Evolutionary conservation across 305 asterid genomes (phyloP).

Genomic region (Ajuga reptans): DNA sequence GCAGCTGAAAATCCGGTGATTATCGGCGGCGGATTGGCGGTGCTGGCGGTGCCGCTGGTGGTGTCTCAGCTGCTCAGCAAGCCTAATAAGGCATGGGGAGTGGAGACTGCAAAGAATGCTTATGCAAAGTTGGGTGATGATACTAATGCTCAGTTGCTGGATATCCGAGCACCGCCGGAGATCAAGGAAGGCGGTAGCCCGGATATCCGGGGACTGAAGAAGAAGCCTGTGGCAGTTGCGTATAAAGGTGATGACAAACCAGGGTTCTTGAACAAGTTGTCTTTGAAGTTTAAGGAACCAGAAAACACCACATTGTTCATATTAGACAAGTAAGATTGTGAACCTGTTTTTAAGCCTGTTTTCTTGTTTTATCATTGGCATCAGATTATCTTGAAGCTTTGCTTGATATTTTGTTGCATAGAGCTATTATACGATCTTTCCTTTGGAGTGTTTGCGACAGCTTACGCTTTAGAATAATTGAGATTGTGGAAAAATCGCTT

Average conservation of each 20-base stretch:
- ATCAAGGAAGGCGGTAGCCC: constrained; percentile 60
- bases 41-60: constrained; percentile 58
- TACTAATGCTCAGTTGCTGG: constrained; percentile 57
- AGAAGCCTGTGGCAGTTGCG: constrained; percentile 57
- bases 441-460: too few relatives aligned
- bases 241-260: constrained; percentile 70
- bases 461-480: too few relatives aligned
- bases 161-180: constrained; percentile 56
- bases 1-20: constrained; percentile 56
- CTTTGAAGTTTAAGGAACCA: constrained; percentile 75
- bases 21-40: constrained; percentile 55
- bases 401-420: background rate
- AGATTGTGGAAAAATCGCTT: too few relatives aligned
- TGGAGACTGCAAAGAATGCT: constrained; percentile 71
- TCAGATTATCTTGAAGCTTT: background rate
- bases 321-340: constrained; percentile 72
- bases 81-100: constrained; percentile 65
- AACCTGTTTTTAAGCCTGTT: background rate
- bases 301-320: constrained; percentile 76
- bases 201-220: constrained; percentile 66
- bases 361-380: background rate
- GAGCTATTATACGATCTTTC: too few relatives aligned
- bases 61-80: constrained; percentile 53
- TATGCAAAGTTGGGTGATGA: constrained; percentile 71
- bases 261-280: constrained; percentile 68